phyloP scores from a whole-genome alignment of 306 rosid species.

The Sesbania bispinosa region DNA sequence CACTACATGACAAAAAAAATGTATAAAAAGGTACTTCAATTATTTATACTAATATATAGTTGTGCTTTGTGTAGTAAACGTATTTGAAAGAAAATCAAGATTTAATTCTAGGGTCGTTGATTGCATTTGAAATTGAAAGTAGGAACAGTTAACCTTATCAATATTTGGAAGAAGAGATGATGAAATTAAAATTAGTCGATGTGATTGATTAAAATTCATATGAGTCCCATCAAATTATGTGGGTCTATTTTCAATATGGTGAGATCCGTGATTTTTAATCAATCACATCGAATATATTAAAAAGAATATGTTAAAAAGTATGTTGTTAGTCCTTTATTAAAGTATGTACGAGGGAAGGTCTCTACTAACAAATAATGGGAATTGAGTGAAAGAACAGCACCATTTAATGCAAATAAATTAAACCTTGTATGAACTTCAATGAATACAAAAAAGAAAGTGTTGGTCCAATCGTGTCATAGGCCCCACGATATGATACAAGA shows the following conservation, averaged over 20 bases:
- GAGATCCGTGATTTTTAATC: no score
- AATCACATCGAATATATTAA: no score
- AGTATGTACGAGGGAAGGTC: neutral
- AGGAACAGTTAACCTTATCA: no score
- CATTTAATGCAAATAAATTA: constrained; percentile 16
- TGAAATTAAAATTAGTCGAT: no score
- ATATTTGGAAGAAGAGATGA: no score
- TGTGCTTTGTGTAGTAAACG: neutral
- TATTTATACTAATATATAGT: neutral
- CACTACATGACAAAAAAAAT: neutral
- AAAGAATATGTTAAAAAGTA: no score
- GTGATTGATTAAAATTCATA: no score
- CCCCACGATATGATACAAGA: neutral
- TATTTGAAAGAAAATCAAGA: neutral
- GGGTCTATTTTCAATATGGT: no score
- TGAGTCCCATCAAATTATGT: no score
- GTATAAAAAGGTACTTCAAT: neutral
- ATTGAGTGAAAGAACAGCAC: neutral
- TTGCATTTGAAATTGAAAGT: neutral
- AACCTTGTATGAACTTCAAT: neutral
- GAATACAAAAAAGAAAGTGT: neutral
- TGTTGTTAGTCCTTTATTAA: no score
- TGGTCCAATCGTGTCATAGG: neutral
- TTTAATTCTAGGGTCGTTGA: neutral
- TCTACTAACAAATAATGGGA: neutral